These are phyloP conservation scores for Lablab purpureus DNA, from an alignment of 306 rosid species.

Conservation along the genomic window DNA sequence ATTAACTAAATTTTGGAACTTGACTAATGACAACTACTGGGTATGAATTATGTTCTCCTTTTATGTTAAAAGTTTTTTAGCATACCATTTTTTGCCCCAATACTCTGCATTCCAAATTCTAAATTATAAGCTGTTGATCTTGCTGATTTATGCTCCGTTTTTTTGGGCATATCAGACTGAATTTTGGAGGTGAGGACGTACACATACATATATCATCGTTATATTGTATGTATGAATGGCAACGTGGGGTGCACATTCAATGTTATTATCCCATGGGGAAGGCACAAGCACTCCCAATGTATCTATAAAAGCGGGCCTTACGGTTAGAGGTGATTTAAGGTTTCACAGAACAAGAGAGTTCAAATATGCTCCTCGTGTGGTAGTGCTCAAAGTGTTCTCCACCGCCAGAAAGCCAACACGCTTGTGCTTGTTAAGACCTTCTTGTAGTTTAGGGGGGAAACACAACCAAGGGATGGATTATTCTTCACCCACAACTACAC, in stretches of 20 bases:
- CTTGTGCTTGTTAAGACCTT: slow-evolving; percentile 46
- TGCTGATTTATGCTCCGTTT: not conserved
- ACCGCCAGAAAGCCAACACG: slow-evolving; percentile 50
- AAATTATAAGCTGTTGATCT: not conserved
- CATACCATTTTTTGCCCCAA: not conserved
- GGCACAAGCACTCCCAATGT: slow-evolving; percentile 38
- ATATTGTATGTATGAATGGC: slow-evolving; percentile 37
- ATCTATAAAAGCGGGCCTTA: slow-evolving; percentile 47
- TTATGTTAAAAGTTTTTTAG: not conserved
- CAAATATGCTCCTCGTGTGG: slow-evolving; percentile 43
- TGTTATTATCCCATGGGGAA: slow-evolving; percentile 48
- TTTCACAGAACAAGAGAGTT: slow-evolving; percentile 54
- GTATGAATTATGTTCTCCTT: slow-evolving; percentile 11
- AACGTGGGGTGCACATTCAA: slow-evolving; percentile 57
- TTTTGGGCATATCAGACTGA: slow-evolving; percentile 45
- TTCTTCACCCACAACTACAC: slow-evolving; percentile 42
- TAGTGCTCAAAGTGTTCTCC: slow-evolving; percentile 54
- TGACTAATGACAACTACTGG: not conserved
- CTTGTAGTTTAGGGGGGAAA: slow-evolving; percentile 45
- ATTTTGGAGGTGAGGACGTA: slow-evolving; percentile 41
- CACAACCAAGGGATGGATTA: slow-evolving; percentile 42
- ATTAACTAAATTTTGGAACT: slow-evolving; percentile 1
- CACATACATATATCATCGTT: not conserved
- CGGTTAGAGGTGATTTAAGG: slow-evolving; percentile 41
- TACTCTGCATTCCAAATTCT: not conserved